Conservation (phyloP, 192 early-diverging fungal genomes). For the Entomortierella beljakovae region DNA sequence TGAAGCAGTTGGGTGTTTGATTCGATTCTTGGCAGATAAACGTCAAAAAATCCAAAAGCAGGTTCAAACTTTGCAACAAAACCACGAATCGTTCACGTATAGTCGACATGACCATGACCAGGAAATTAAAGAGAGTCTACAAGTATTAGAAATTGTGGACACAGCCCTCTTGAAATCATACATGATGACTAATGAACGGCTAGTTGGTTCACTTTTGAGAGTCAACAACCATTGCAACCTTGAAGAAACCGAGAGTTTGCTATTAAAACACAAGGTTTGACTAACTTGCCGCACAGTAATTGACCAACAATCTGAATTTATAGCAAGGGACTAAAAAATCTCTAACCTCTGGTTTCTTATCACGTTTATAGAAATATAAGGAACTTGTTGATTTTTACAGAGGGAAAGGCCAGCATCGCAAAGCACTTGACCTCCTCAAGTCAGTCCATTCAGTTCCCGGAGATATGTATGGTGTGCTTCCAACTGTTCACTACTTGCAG, state of each 20-base stretch:
- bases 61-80: conserved; percentile 35
- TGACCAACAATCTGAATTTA: no score
- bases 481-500: conserved; percentile 82
- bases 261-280: conserved; percentile 78
- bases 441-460: conserved; percentile 61
- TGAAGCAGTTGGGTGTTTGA: conserved; percentile 72
- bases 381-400: conserved; percentile 97
- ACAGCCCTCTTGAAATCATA: conserved; percentile 93
- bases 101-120: conserved; percentile 48
- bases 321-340: background rate
- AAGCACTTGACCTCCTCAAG: conserved; percentile 88
- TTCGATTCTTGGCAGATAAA: conserved; percentile 91
- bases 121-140: conserved; percentile 37
- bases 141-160: conserved; percentile 79
- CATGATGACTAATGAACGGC: conserved; percentile 83
- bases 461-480: conserved; percentile 70
- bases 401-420: conserved; percentile 88
- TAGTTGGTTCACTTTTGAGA: conserved; percentile 92
- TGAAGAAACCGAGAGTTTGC: conserved; percentile 81
- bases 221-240: conserved; percentile 92
- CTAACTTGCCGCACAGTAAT: background rate
- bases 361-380: conserved; percentile 68
- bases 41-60: conserved; percentile 78
- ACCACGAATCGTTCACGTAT: conserved; percentile 37
- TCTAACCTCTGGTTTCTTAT: no score